A percentile compares a stretch with the other conserved stretches of the same genome.
Conservation (phyloP, 1,139 yeast species). For the Lodderomyces metapsilosis region DNA sequence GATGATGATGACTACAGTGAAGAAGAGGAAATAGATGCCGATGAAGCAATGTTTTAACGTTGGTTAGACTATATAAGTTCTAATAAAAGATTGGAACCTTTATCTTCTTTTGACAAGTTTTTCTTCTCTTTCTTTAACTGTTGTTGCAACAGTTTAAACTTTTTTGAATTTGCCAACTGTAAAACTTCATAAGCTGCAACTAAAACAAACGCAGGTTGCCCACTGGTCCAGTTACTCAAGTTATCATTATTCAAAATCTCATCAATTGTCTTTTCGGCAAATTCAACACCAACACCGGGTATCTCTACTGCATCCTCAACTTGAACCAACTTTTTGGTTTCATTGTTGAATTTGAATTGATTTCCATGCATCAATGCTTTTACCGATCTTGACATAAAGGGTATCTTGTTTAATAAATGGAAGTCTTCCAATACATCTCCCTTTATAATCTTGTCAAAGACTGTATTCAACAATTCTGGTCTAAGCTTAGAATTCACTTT, state of each 20-base stretch:
- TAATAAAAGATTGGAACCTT: constrained; percentile 74
- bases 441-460: constrained; percentile 54
- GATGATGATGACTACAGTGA: constrained; percentile 20
- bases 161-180: constrained; percentile 29
- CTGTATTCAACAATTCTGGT: constrained; percentile 51
- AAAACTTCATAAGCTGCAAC: constrained; percentile 66
- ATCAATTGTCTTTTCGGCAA: constrained; percentile 56
- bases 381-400: constrained; percentile 74
- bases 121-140: constrained; percentile 55
- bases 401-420: constrained; percentile 64
- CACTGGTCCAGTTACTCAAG: constrained; percentile 68
- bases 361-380: constrained; percentile 78
- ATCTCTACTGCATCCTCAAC: constrained; percentile 34
- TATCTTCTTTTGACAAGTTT: constrained; percentile 52
- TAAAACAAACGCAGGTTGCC: constrained; percentile 79
- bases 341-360: constrained; percentile 58
- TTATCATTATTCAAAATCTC: constrained; percentile 44
- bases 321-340: constrained; percentile 56
- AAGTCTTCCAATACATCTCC: constrained; percentile 71
- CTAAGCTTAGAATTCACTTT: constrained; percentile 46
- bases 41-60: constrained; percentile 17
- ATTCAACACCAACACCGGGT: constrained; percentile 59
- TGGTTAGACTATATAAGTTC: constrained; percentile 21
- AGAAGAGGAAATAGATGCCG: constrained; percentile 29
- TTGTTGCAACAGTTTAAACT: constrained; percentile 47